Evolutionary conservation across 1,284 basidiomycete species (phyloP).

Genomic region (Ceratobasidium sp.): DNA sequence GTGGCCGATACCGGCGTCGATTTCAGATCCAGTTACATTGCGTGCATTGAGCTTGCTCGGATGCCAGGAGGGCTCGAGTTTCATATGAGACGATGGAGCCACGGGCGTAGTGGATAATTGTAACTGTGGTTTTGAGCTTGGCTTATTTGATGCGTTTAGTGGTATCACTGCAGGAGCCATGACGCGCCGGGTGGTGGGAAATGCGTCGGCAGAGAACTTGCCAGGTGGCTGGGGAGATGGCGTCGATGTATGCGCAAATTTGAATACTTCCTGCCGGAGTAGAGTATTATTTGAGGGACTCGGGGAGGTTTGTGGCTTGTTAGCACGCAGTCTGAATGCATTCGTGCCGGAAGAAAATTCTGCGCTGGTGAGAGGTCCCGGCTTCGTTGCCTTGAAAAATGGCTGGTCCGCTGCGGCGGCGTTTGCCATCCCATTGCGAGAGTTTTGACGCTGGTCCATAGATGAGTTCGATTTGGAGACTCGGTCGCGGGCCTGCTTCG

Average conservation of each 20-base stretch:
- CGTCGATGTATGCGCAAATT: slow-evolving; percentile 39
- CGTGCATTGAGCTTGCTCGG: not conserved
- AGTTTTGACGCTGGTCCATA: not conserved
- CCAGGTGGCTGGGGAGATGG: not conserved
- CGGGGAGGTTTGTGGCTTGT: not conserved
- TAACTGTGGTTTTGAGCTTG: not conserved
- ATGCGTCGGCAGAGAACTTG: not conserved
- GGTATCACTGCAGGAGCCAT: not conserved
- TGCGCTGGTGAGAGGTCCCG: slow-evolving; percentile 7
- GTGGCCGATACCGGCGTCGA: not conserved
- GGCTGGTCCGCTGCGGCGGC: not conserved
- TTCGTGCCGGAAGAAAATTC: slow-evolving; percentile 28
- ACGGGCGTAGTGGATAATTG: not conserved
- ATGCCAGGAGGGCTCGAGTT: slow-evolving; percentile 8
- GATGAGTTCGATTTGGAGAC: not conserved
- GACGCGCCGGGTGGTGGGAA: not conserved
- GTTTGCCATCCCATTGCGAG: not conserved
- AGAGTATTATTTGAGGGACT: not conserved
- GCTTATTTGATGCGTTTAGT: slow-evolving; percentile 14
- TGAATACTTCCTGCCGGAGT: slow-evolving; percentile 27
- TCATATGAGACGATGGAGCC: not conserved
- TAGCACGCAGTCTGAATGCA: slow-evolving; percentile 34
- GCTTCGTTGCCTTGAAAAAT: not conserved
- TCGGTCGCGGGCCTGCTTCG: not conserved
- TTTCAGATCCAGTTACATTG: not conserved